Evolutionary conservation across 805 yeast species (phyloP).

Genomic region (Sugiyamaella valdiviana): DNA sequence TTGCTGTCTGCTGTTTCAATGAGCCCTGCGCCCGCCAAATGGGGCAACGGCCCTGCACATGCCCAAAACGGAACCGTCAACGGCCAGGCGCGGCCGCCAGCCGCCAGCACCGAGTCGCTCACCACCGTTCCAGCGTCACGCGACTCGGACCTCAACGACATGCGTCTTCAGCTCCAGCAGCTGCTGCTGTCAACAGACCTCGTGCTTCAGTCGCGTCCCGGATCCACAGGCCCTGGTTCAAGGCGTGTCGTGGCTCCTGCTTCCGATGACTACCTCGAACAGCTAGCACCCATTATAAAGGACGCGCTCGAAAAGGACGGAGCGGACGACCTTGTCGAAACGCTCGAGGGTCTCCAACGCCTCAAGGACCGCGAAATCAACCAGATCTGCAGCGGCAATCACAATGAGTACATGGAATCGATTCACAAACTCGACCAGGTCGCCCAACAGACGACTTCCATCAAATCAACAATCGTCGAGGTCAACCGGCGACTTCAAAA

Average conservation of each 20-base stretch:
- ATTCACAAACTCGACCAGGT: constrained; percentile 59
- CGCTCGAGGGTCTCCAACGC: constrained; percentile 50
- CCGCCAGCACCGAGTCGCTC: background rate
- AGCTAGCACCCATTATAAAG: constrained; percentile 68
- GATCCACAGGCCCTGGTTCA: background rate
- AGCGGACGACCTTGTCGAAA: constrained; percentile 49
- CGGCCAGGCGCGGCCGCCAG: too few relatives aligned
- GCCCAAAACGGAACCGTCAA: background rate
- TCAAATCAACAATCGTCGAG: constrained; percentile 48
- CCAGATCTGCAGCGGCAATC: constrained; percentile 53
- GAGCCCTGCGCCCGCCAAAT: background rate
- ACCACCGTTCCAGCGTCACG: background rate
- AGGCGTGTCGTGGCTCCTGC: constrained; percentile 10
- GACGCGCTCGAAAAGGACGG: constrained; percentile 51
- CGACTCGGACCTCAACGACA: constrained; percentile 13
- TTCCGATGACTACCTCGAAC: constrained; percentile 67
- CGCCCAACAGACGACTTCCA: constrained; percentile 47
- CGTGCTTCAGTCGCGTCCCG: constrained; percentile 6
- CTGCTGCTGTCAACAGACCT: constrained; percentile 19
- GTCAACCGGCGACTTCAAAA: constrained; percentile 54
- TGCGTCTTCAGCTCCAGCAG: constrained; percentile 21
- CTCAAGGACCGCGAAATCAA: constrained; percentile 60
- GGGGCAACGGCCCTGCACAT: background rate
- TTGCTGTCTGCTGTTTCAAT: background rate
- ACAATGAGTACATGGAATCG: constrained; percentile 43